Conservation (phyloP, 2,329 filamentous ascomycete species). For the Claviceps sp. region DNA sequence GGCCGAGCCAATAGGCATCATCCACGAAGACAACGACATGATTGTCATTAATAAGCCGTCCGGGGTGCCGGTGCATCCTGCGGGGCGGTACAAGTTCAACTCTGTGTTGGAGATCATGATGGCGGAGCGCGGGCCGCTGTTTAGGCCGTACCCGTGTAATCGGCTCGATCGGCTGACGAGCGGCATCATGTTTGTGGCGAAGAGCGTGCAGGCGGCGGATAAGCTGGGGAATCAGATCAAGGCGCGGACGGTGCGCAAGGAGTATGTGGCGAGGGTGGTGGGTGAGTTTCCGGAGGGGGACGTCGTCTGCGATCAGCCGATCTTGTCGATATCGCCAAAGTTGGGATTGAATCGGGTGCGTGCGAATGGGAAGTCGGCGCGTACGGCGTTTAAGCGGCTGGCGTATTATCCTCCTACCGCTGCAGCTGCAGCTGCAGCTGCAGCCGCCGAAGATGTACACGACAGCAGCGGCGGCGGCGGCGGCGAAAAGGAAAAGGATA, state of each 20-base stretch:
- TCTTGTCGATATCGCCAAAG: conserved; percentile 88
- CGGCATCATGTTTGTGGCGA: conserved; percentile 96
- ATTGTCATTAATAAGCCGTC: conserved; percentile 96
- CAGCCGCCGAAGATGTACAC: too few relatives aligned
- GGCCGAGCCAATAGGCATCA: conserved; percentile 60
- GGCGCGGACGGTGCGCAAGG: conserved; percentile 75
- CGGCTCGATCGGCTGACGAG: conserved; percentile 88
- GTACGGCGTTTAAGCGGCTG: conserved; percentile 80
- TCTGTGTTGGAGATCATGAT: conserved; percentile 89
- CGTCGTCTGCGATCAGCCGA: conserved; percentile 83
- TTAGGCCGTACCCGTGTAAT: conserved; percentile 62
- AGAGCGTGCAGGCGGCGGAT: conserved; percentile 69
- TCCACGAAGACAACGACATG: conserved; percentile 86
- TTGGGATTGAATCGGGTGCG: conserved; percentile 88
- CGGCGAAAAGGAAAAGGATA: too few relatives aligned
- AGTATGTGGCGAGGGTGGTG: conserved; percentile 84
- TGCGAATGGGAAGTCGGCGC: conserved; percentile 78
- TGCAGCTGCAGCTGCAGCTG: neutral
- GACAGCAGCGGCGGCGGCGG: too few relatives aligned
- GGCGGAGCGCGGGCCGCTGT: conserved; percentile 48
- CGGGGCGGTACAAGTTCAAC: conserved; percentile 92
- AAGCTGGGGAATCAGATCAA: conserved; percentile 63
- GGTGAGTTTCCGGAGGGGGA: conserved; percentile 88
- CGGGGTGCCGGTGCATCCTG: conserved; percentile 87
- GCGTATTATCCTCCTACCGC: conserved; percentile 69